A percentile compares a stretch with the other conserved stretches of the same genome.
These are phyloP conservation scores for Zygoascus ofunaensis DNA, from an alignment of 805 yeast species.

Conservation along the genomic window DNA sequence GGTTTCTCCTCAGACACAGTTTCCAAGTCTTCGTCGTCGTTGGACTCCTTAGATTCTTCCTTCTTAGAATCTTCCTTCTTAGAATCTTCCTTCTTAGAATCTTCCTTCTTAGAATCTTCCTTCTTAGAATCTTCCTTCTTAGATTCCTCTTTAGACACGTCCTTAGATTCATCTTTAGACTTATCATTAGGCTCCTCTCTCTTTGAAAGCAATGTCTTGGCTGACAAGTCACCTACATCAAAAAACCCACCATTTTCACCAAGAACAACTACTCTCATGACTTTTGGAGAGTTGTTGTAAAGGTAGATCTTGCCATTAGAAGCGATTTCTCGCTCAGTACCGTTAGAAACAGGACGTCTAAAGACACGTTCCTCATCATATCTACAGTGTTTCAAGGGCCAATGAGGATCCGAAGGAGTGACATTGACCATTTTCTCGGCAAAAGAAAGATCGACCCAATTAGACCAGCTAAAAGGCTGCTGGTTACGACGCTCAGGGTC, in stretches of 20 bases:
- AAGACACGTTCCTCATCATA: constrained; percentile 1
- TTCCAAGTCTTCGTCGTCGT: constrained; percentile 2
- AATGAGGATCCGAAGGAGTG: neutral
- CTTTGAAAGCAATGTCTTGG: too few species aligned
- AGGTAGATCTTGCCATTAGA: constrained; percentile 15
- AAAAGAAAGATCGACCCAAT: constrained; percentile 23
- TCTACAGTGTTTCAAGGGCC: constrained; percentile 3
- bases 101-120: too few species aligned
- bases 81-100: too few species aligned
- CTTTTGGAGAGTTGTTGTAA: constrained; percentile 10
- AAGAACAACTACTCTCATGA: constrained; percentile 14
- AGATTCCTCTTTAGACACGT: neutral
- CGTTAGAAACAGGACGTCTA: constrained; percentile 10
- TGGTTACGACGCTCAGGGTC: constrained; percentile 6
- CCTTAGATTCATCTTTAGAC: constrained; percentile 2
- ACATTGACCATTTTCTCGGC: constrained; percentile 7
- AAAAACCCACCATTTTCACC: constrained; percentile 7
- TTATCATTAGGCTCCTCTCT: constrained; percentile 2
- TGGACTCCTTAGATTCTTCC: too few species aligned
- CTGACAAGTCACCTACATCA: neutral
- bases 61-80: too few species aligned
- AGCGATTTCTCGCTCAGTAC: constrained; percentile 13
- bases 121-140: constrained; percentile 3
- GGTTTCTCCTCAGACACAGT: neutral
- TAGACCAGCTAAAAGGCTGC: constrained; percentile 20